Percentiles rank a stretch among this genome's conserved stretches.
Conservation (phyloP, 2,329 filamentous ascomycete species). For the Cladosporium sp. region DNA sequence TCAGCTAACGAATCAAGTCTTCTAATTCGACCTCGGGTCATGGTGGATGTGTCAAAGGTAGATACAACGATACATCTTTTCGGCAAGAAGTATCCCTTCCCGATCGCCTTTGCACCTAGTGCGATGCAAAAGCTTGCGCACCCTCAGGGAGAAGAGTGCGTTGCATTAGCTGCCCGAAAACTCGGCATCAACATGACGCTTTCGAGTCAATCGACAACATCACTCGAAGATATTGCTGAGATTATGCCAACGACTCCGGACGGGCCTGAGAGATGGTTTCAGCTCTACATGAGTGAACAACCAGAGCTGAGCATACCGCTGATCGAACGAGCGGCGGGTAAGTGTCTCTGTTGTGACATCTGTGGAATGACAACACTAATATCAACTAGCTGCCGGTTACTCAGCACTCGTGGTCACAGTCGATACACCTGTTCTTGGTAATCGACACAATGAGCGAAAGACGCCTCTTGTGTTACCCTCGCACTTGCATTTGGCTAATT, state of each 20-base stretch:
- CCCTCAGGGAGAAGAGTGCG: conserved; percentile 33
- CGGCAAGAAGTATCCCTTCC: conserved; percentile 25
- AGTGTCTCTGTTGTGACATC: neutral
- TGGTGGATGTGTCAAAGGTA: conserved; percentile 27
- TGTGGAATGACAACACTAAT: neutral
- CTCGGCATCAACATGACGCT: conserved; percentile 32
- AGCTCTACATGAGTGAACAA: conserved; percentile 58
- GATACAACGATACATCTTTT: conserved; percentile 27
- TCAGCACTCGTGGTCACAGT: conserved; percentile 13
- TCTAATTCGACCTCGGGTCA: conserved; percentile 27
- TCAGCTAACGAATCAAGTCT: neutral
- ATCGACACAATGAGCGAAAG: conserved; percentile 34
- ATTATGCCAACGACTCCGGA: conserved; percentile 40
- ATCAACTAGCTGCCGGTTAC: neutral
- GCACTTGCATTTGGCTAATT: conserved; percentile 4
- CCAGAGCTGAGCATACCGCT: conserved; percentile 50
- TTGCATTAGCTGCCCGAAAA: conserved; percentile 28
- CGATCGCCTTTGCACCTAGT: conserved; percentile 35
- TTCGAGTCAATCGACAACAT: conserved; percentile 43
- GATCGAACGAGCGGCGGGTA: conserved; percentile 23
- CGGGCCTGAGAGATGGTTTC: conserved; percentile 29
- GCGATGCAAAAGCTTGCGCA: conserved; percentile 35
- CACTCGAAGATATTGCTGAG: conserved; percentile 55
- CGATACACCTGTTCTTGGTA: conserved; percentile 29
- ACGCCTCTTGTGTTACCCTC: conserved; percentile 24